These are phyloP conservation scores for Zymoseptoria pseudotritici DNA, from an alignment of 2,329 filamentous ascomycete species.

Conservation along the genomic window DNA sequence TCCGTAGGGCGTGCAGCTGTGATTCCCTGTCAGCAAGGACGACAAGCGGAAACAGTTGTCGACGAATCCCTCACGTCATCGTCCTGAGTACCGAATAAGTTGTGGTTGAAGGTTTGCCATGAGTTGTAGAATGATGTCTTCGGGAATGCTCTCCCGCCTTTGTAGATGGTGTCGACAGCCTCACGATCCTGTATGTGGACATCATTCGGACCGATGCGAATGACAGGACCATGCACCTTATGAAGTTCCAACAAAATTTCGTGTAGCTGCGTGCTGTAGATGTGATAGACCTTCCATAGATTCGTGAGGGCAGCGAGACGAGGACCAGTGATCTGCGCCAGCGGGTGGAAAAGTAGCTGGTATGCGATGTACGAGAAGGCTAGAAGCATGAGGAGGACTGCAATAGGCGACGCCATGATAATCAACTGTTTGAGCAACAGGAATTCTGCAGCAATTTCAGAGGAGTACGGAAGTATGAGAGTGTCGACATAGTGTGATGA, in stretches of 20 bases:
- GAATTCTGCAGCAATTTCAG: neutral
- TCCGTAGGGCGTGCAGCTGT: neutral
- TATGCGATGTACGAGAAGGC: neutral
- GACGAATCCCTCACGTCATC: neutral
- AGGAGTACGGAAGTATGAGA: neutral
- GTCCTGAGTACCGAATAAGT: neutral
- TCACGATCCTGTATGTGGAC: neutral
- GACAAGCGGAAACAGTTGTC: neutral
- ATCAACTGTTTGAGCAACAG: neutral
- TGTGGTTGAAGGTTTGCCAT: neutral
- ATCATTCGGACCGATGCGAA: slow-evolving; percentile 10
- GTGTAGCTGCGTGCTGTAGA: slow-evolving; percentile 1
- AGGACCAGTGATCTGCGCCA: slow-evolving; percentile 36
- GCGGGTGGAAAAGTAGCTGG: slow-evolving; percentile 20
- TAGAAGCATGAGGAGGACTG: neutral
- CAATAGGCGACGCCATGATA: neutral
- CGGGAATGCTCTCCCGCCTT: neutral
- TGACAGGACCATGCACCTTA: slow-evolving; percentile 7
- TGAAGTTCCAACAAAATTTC: slow-evolving; percentile 1
- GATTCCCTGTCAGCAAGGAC: neutral
- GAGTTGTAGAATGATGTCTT: slow-evolving; percentile 2
- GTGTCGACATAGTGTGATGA: neutral
- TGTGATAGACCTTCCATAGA: slow-evolving; percentile 3
- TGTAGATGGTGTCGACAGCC: slow-evolving; percentile 1
- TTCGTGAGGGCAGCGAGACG: slow-evolving; percentile 10